Base-by-base conservation (phyloP, 139 green algal genomes). In the Volvox reticuliferus region DNA sequence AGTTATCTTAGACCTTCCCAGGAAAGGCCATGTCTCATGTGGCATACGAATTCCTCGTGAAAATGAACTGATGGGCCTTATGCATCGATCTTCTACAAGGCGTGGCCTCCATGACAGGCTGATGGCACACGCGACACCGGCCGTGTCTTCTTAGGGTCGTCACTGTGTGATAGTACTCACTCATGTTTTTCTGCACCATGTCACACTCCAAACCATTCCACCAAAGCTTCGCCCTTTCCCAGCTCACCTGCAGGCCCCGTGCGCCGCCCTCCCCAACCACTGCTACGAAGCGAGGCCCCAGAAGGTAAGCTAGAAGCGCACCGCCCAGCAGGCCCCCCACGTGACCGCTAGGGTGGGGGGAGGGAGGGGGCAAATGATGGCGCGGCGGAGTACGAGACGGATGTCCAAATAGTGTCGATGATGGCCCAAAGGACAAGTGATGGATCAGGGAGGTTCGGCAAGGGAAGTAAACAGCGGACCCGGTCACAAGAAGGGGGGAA, bases 241-340 rank as follows among this genome's bases (percentile, higher is more conserved):
- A 24, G 21, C 65, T 73, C 65, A 67, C 88, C 71, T 63, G 17
- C 63, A 76, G 68, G 62, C 44, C 80, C 61, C 55, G 65, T 62
- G 16, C 32, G 28, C 73, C 81, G 16, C 37, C 36, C 85, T 61
- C 26, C 69, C 19, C n/a, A 9, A 26, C 35, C 17, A 65, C 19
- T 3, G 12, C 18, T 76, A 93, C 85, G 28, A 94, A 75, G 18
- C 67, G 55, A 1, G 96, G 96, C 0, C 96, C 96, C 68, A 96
- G 90, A 37, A 94, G 63, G 55, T 68, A 94, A 0, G 93, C 91
- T 68, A 93, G 80, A 28, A 86, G 28, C 26, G 92, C 94, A 19
- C 96, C 96, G 36, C 91, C 95, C 65, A 96, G 18, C 73, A 96
- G 35, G 0, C 96, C 96, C 18, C 96, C 96, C 1, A 94, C 1